These are phyloP conservation scores for Russula dissimulans DNA, from an alignment of 768 basidiomycete genomes.

Conservation along the genomic window DNA sequence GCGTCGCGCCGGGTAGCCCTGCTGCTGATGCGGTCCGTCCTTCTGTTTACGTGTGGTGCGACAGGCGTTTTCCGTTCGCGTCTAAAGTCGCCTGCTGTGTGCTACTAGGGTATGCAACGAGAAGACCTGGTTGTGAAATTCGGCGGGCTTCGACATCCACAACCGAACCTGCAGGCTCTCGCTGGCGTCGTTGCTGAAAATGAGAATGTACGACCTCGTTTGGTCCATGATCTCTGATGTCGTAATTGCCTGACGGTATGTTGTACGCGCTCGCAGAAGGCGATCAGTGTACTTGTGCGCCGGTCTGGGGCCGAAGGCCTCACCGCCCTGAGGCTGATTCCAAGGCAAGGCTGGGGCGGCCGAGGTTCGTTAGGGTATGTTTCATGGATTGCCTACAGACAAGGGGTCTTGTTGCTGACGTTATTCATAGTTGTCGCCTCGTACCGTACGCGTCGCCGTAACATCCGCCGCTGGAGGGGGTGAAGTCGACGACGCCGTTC, in stretches of 20 bases:
- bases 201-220: slow-evolving; percentile 52
- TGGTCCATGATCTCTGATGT: not conserved
- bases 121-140: slow-evolving; percentile 72
- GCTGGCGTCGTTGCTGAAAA: slow-evolving; percentile 63
- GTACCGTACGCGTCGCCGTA: slow-evolving; percentile 5
- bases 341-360: slow-evolving; percentile 78
- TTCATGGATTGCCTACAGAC: not conserved
- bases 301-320: slow-evolving; percentile 34
- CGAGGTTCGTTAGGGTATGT: slow-evolving; percentile 70
- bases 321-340: slow-evolving; percentile 49
- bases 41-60: not conserved
- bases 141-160: slow-evolving; percentile 46
- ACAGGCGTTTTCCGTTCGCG: slow-evolving; percentile 9
- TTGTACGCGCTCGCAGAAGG: slow-evolving; percentile 36
- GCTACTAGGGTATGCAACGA: slow-evolving; percentile 55
- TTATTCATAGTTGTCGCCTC: slow-evolving; percentile 13
- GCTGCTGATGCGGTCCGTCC: slow-evolving; percentile 67
- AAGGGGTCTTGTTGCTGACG: not conserved
- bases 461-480: not conserved
- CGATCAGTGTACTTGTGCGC: slow-evolving; percentile 48
- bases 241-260: not conserved
- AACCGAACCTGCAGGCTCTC: slow-evolving; percentile 54
- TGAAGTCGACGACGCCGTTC: not conserved
- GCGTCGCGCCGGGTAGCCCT: slow-evolving; percentile 72
- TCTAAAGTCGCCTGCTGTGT: not conserved